Conservation (phyloP, 495 filamentous ascomycete genomes). For the Patellaria atrata region DNA sequence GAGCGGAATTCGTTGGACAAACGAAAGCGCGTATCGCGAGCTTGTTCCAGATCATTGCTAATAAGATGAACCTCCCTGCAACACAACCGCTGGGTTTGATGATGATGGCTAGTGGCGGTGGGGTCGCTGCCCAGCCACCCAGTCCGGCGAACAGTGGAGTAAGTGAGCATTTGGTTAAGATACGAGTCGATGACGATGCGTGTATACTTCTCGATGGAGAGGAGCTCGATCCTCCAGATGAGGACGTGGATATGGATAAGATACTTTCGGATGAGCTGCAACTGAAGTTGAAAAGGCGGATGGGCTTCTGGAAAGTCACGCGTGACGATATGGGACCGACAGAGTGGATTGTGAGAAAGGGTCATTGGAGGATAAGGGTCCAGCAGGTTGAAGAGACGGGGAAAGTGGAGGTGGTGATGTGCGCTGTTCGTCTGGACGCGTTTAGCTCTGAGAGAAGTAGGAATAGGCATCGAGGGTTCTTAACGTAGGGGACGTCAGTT, state of each 20-base stretch:
- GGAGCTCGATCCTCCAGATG: constrained; percentile 6
- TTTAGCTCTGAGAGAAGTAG: constrained; percentile 50
- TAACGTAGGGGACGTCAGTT: constrained; percentile 27
- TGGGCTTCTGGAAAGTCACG: constrained; percentile 9
- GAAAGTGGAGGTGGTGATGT: constrained; percentile 49
- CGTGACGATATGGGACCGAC: too few relatives aligned
- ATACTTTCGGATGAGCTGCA: constrained; percentile 16
- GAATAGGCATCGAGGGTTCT: constrained; percentile 54
- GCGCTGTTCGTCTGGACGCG: constrained; percentile 71
- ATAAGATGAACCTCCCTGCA: constrained; percentile 59
- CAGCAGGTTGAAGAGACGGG: constrained; percentile 31
- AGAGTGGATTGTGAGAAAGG: constrained; percentile 60
- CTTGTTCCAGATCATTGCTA: constrained; percentile 65
- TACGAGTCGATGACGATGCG: constrained; percentile 51
- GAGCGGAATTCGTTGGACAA: constrained; percentile 58
- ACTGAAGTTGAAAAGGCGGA: constrained; percentile 15
- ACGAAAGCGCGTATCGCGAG: constrained; percentile 52
- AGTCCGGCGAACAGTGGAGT: constrained; percentile 58
- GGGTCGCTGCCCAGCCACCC: constrained; percentile 37
- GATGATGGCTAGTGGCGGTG: constrained; percentile 41
- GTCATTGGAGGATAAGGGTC: constrained; percentile 70
- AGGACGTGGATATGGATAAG: constrained; percentile 7
- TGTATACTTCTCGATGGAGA: constrained; percentile 57
- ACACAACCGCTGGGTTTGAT: constrained; percentile 54
- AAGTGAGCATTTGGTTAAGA: constrained; percentile 54